Conservation (phyloP, 2,329 filamentous ascomycete genomes). For the Lizonia empirigonia region DNA sequence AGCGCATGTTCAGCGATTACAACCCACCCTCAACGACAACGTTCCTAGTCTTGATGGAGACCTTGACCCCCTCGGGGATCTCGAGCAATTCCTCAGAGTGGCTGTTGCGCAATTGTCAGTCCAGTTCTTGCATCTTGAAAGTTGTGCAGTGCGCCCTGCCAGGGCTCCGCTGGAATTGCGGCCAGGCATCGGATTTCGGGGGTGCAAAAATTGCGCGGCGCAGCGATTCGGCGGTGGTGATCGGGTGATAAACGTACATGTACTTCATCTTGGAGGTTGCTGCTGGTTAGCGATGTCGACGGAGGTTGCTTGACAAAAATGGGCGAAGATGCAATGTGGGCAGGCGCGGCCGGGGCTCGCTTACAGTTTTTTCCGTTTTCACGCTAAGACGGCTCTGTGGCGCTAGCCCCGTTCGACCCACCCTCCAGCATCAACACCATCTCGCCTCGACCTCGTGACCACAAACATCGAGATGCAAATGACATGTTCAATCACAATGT, state of each 20-base stretch:
- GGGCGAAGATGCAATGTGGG: constrained; percentile 2
- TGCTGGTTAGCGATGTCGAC: constrained; percentile 44
- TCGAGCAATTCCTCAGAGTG: constrained; percentile 95
- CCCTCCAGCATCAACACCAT: background rate
- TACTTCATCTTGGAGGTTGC: constrained; percentile 87
- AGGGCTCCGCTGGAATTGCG: constrained; percentile 17
- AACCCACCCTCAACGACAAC: constrained; percentile 95
- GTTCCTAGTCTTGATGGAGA: constrained; percentile 94
- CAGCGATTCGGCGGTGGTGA: constrained; percentile 19
- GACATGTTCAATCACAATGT: too few relatives aligned
- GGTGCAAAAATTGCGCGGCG: constrained; percentile 17
- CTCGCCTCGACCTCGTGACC: background rate
- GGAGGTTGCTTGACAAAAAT: constrained; percentile 25
- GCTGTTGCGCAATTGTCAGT: constrained; percentile 49
- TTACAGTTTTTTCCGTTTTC: background rate
- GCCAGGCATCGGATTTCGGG: constrained; percentile 21
- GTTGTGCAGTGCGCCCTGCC: constrained; percentile 20
- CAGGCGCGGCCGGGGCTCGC: background rate
- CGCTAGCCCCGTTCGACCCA: background rate
- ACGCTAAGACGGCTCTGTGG: background rate
- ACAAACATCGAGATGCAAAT: background rate
- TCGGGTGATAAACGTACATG: constrained; percentile 61
- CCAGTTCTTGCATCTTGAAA: constrained; percentile 21
- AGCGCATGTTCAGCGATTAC: background rate
- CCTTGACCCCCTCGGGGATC: constrained; percentile 97